These are phyloP conservation scores for Mortierella sp. DNA, from an alignment of 371 early-diverging fungal species.

Conservation along the genomic window DNA sequence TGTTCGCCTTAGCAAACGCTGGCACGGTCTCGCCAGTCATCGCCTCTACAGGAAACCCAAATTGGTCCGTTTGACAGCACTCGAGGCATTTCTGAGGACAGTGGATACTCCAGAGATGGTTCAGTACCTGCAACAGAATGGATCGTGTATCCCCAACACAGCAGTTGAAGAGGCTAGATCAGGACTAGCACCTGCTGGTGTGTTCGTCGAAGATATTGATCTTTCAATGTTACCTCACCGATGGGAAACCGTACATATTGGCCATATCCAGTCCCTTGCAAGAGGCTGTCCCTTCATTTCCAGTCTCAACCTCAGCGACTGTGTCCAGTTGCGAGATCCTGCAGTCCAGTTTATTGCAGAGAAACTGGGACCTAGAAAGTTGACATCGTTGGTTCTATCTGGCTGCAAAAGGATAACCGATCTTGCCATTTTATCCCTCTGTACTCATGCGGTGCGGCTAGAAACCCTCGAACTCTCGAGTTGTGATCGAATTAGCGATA, in stretches of 20 bases:
- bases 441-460: slow-evolving; percentile 16
- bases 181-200: slow-evolving; percentile 9
- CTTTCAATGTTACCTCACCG: slow-evolving; percentile 51
- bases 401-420: slow-evolving; percentile 36
- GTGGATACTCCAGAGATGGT: slow-evolving; percentile 5
- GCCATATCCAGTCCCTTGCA: slow-evolving; percentile 14
- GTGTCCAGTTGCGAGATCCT: slow-evolving; percentile 26
- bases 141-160: not conserved
- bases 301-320: slow-evolving; percentile 25
- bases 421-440: slow-evolving; percentile 18
- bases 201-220: slow-evolving; percentile 22
- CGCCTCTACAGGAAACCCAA: slow-evolving; percentile 25
- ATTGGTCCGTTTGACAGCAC: slow-evolving; percentile 7
- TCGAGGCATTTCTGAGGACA: slow-evolving; percentile 21
- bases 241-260: slow-evolving; percentile 37
- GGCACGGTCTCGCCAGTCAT: slow-evolving; percentile 24
- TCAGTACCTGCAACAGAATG: not conserved
- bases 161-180: not conserved
- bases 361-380: slow-evolving; percentile 18
- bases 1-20: slow-evolving; percentile 28
- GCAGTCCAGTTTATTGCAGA: slow-evolving; percentile 29
- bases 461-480: slow-evolving; percentile 38
- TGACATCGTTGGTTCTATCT: slow-evolving; percentile 30
- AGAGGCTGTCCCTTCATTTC: slow-evolving; percentile 29
- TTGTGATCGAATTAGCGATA: slow-evolving; percentile 33